Evolutionary conservation across 495 filamentous ascomycete species (phyloP).

Genomic region (Xylaria venustula): DNA sequence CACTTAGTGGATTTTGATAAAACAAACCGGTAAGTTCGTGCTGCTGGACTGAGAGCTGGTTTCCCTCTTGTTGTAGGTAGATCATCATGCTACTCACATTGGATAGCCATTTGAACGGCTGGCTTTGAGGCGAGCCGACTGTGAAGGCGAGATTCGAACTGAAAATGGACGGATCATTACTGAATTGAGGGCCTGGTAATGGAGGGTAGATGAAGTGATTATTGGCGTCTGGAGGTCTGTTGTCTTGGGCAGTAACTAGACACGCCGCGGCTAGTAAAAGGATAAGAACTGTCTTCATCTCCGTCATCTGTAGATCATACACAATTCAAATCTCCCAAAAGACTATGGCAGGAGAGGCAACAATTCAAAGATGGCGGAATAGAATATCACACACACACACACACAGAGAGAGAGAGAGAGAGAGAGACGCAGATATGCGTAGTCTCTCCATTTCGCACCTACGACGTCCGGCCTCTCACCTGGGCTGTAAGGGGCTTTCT

Average conservation of each 20-base stretch:
- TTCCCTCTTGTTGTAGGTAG: conserved; percentile 10
- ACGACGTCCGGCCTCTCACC: no score
- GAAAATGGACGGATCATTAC: conserved; percentile 14
- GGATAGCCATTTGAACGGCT: conserved; percentile 17
- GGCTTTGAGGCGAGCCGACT: conserved; percentile 2
- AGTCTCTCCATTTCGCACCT: no score
- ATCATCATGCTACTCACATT: conserved; percentile 15
- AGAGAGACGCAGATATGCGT: no score
- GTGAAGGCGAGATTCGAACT: conserved; percentile 10
- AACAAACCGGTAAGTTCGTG: neutral
- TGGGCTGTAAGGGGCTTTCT: no score
- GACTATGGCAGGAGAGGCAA: no score
- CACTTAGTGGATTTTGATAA: no score
- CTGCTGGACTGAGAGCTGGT: neutral
- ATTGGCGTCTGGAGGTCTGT: conserved; percentile 9
- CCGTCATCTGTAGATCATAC: no score
- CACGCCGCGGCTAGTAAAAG: neutral
- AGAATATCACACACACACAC: no score
- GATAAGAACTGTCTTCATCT: neutral
- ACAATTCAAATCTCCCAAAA: no score
- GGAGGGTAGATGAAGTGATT: conserved; percentile 19
- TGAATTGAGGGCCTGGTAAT: conserved; percentile 10
- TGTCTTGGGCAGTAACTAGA: conserved; percentile 13
- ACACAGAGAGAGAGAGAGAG: no score
- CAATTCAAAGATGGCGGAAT: no score